phyloP scores from a whole-genome alignment of 164 flowering plant species.

The Berberis vulgaris region DNA sequence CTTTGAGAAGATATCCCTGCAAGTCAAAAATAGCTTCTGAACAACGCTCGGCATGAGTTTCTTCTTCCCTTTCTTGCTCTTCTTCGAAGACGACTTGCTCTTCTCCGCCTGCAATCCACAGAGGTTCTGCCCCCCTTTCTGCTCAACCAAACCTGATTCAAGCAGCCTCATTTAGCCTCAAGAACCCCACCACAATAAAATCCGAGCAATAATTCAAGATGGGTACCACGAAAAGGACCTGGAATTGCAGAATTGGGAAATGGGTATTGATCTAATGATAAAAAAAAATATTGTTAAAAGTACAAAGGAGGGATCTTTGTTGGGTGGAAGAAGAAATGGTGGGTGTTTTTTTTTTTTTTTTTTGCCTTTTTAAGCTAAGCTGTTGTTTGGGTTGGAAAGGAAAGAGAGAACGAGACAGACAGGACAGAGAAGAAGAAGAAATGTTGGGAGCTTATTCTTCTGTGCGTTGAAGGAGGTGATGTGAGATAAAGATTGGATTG shows the following conservation, averaged over 20 bases:
- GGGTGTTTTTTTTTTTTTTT: too few relatives aligned
- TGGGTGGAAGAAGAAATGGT: too few relatives aligned
- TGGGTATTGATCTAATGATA: neutral
- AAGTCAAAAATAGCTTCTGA: neutral
- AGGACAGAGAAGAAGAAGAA: too few relatives aligned
- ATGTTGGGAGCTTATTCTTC: too few relatives aligned
- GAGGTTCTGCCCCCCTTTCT: neutral
- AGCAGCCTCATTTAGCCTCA: neutral
- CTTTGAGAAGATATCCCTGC: neutral
- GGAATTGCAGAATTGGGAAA: neutral
- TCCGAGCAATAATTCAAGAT: neutral
- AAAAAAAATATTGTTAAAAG: too few relatives aligned
- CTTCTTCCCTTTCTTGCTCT: neutral
- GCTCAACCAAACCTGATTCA: neutral
- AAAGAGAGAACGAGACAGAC: too few relatives aligned
- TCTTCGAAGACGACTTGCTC: neutral
- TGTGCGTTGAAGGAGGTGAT: too few relatives aligned
- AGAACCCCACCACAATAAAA: neutral
- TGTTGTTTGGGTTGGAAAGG: too few relatives aligned
- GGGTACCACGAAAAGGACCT: neutral
- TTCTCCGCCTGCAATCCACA: neutral
- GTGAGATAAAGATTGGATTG: too few relatives aligned
- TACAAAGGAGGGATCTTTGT: too few relatives aligned
- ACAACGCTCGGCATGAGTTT: neutral
- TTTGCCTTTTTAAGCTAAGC: too few relatives aligned